Evolutionary conservation across 148 eudicot species (phyloP).

Genomic region (Silene uniflora): DNA sequence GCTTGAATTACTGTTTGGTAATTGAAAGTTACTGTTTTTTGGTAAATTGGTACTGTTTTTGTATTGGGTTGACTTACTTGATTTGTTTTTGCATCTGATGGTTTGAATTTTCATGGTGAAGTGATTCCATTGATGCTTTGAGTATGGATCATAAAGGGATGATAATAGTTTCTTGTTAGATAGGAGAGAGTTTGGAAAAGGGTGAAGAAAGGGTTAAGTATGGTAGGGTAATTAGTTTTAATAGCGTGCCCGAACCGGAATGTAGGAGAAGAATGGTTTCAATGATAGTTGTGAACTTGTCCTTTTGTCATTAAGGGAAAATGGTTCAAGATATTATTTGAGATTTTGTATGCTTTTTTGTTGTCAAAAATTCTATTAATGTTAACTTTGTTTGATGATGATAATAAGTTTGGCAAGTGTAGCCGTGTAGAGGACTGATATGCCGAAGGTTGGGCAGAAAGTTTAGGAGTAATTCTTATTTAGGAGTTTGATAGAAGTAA

Average conservation of each 20-base stretch:
- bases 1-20: not conserved
- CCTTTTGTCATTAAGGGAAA: not conserved
- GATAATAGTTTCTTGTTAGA: not conserved
- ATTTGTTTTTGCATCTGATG: slow-evolving; percentile 1
- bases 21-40: slow-evolving; percentile 4
- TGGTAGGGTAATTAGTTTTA: not conserved
- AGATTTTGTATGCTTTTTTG: not conserved
- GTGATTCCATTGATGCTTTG: not conserved
- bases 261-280: not conserved
- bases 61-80: not conserved
- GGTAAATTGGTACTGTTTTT: not conserved
- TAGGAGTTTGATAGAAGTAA: not conserved
- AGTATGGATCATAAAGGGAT: not conserved
- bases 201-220: not conserved
- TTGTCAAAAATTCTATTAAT: not conserved
- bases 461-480: not conserved
- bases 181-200: not conserved
- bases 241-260: not conserved
- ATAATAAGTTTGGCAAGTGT: not conserved
- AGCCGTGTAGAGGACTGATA: no score
- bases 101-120: slow-evolving; percentile 6
- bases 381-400: not conserved
- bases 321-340: not conserved
- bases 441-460: not conserved
- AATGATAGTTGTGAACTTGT: not conserved